A percentile compares a stretch with the other conserved stretches of the same genome.
phyloP scores from a whole-genome alignment of 768 basidiomycete genomes.

The Lactifluus volemus region DNA sequence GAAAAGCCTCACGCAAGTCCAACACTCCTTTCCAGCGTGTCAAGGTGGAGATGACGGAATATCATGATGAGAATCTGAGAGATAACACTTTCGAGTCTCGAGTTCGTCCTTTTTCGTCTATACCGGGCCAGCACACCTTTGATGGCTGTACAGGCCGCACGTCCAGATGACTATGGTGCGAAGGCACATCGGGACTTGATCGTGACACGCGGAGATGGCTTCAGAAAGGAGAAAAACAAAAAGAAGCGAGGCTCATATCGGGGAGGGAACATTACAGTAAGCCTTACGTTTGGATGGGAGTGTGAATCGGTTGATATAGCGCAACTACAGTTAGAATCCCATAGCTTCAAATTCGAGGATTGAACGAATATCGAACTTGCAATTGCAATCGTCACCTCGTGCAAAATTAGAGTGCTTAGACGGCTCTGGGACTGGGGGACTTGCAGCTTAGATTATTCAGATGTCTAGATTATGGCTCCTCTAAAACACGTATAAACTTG shows the following conservation, averaged over 20 bases:
- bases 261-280: conserved; percentile 90
- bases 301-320: background rate
- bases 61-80: conserved; percentile 38
- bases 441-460: background rate
- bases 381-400: background rate
- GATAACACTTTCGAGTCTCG: conserved; percentile 79
- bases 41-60: conserved; percentile 51
- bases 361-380: conserved; percentile 17
- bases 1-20: conserved; percentile 30
- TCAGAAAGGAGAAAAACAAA: conserved; percentile 99
- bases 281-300: background rate
- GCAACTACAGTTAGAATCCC: conserved; percentile 54
- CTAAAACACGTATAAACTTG: conserved; percentile 18
- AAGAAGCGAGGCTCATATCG: conserved; percentile 94
- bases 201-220: conserved; percentile 88
- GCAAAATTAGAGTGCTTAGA: background rate
- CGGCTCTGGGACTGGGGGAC: background rate
- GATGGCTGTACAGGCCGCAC: conserved; percentile 42
- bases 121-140: background rate
- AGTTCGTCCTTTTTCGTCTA: conserved; percentile 35
- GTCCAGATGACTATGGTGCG: conserved; percentile 76
- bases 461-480: conserved; percentile 13
- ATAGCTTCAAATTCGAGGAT: conserved; percentile 81
- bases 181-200: conserved; percentile 80
- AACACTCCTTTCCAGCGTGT: conserved; percentile 77